Evolutionary conservation across 2,329 filamentous ascomycete genomes (phyloP), one percentile per base, ranked within the genome.

Genomic region (Podosphaera leucotricha): DNA sequence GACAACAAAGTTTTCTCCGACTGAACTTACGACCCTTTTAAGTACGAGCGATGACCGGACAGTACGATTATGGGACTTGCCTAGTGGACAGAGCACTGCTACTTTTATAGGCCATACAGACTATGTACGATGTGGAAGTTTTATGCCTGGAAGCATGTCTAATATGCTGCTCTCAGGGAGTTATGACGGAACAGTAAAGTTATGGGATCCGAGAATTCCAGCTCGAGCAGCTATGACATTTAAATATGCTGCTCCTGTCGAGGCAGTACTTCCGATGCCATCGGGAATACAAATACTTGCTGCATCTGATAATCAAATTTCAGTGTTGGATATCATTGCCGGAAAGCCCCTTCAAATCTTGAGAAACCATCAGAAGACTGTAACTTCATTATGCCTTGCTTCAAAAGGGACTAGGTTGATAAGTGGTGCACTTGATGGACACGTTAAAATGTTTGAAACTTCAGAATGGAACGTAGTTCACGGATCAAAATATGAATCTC

Each of bases 401-500:
- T 86, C 83, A 38, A 74, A 80, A 52, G 82, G 81, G 40, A 75
- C 75, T 43, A 75, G 90, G 43, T 69, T 98, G 46, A 72, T 98
- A 44, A 86, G 79, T 50, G 90, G 85, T 61, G 85, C 79, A 18
- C 68, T 98, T 39, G 90, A 98, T 60, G 92, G 90, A 8, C 90
- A 95, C 61, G 77, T 95, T 64, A 98, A 98, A 64, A 75, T 98
- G 35, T 95, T 92, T 55, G 87, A 95, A 62, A 94, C 86, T 1
- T 77, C 77, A 0, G 78, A 75, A 43, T 98, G 90, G 90, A 93
- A 94, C 57, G 82, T 95, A 6, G 86, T 95, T n/a, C 80, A 83
- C 35, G 87, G 83, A 43, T 75, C 80, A 48, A 98, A 95, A 63
- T 98, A 95, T 61, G 78, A 84, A 4, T 81, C 84, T 1, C 90